Base-by-base conservation (phyloP, 2,329 filamentous ascomycete genomes). In the Neospermospora avenae region DNA sequence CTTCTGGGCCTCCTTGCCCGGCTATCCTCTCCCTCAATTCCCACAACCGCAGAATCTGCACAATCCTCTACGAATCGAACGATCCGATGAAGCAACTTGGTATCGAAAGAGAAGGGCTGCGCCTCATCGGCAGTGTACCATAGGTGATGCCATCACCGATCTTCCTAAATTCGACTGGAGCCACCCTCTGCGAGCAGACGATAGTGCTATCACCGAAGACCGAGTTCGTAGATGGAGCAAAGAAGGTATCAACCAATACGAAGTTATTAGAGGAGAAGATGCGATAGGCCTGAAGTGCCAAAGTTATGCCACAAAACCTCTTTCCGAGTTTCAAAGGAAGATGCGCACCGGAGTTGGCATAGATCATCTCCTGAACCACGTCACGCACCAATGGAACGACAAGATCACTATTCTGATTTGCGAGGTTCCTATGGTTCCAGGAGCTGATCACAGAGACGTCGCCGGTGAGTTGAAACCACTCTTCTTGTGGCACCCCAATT, bases 161-260 rank as follows among this genome's bases (percentile, higher is more conserved):
- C 45, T 68, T 1, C 60, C 65, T 11, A 18, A 14, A 3, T 66
- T 63, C 35, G 65, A 68, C 3, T 65, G 63, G 60, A 42, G n/a
- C 10, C 61, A 65, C 37, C 55, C 59, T 3, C 48, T 61, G 18
- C n/a, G n/a, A 42, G 39, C 8, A 42, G 8, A 42, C 11, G n/a
- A 42, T 20, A n/a, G 16, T 8, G n/a, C n/a, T n/a, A 20, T 20
- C 8, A 42, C 18, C n/a, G 18, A 20, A 10, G n/a, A 42, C n/a
- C n/a, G 28, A 5, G 11, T 31, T 5, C 28, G n/a, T 42, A n/a
- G 18, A 20, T 7, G 10, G 10, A 8, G 37, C 14, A 5, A 18
- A n/a, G 10, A 42, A 1, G 5, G n/a, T 8, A 20, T 42, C 16
- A 22, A 42, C 11, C n/a, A 42, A 18, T 42, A 8, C 39, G n/a